Conservation (phyloP, 2,329 filamentous ascomycete genomes). For the Talaromyces sp. region DNA sequence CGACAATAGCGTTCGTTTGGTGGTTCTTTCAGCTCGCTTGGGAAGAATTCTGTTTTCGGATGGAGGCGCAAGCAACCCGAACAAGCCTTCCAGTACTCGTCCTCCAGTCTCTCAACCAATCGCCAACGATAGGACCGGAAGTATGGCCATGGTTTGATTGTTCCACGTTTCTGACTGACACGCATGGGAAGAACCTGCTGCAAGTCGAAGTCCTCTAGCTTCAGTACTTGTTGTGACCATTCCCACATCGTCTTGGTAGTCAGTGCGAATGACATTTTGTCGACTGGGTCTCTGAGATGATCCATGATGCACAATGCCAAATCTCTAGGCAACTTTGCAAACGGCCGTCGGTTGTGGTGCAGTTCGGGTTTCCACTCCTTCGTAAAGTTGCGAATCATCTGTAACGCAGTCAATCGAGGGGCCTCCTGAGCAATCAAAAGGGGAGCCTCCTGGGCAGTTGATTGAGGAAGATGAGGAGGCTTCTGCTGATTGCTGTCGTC, state of each 20-base stretch:
- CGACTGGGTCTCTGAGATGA: neutral
- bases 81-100: slow-evolving; percentile 15
- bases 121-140: neutral
- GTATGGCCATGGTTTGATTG: neutral
- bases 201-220: neutral
- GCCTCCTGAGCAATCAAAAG: neutral
- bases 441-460: too few species aligned
- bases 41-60: slow-evolving; percentile 4
- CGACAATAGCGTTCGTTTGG: slow-evolving; percentile 5
- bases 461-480: too few species aligned
- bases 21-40: neutral
- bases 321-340: slow-evolving; percentile 9
- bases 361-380: neutral
- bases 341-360: neutral
- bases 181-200: neutral
- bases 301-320: slow-evolving; percentile 8
- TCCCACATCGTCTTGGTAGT: slow-evolving; percentile 8
- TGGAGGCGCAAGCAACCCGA: slow-evolving; percentile 15
- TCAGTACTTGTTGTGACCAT: neutral
- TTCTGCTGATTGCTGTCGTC: neutral
- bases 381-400: neutral
- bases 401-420: neutral
- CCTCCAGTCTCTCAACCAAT: slow-evolving; percentile 8
- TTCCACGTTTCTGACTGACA: neutral
- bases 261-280: neutral